A percentile compares a stretch with the other conserved stretches of the same genome.
phyloP scores from a whole-genome alignment of 2,329 filamentous ascomycete species.

The Ophiostoma australiae region DNA sequence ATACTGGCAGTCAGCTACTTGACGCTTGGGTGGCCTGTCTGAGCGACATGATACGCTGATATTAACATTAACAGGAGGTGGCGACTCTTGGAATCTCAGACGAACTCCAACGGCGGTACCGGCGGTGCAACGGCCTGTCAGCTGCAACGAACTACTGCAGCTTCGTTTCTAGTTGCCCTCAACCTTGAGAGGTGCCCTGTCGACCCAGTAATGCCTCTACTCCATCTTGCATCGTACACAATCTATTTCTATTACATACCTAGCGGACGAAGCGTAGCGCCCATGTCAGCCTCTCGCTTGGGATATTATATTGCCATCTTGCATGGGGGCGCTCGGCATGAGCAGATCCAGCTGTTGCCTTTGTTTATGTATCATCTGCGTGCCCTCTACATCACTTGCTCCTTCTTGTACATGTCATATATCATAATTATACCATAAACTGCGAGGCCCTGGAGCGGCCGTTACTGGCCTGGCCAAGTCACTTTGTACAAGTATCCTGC shows the following conservation, averaged over 20 bases:
- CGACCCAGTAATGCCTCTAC: not conserved
- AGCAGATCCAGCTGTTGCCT: not conserved
- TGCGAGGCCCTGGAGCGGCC: not conserved
- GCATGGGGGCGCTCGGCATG: not conserved
- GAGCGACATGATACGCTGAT: not conserved
- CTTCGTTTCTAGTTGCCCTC: not conserved
- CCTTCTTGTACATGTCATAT: not conserved
- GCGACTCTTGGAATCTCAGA: not conserved
- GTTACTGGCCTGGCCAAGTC: not conserved
- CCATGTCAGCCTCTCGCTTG: constrained; percentile 7
- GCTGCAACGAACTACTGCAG: constrained; percentile 4
- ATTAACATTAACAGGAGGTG: not conserved
- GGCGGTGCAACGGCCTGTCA: constrained; percentile 12
- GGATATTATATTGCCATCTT: constrained; percentile 1
- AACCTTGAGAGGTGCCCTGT: not conserved
- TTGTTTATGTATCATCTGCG: not conserved
- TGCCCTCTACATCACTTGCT: too few relatives aligned
- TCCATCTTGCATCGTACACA: not conserved
- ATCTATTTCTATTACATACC: not conserved
- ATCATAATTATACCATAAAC: not conserved
- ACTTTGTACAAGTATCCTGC: constrained; percentile 3
- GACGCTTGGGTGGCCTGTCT: not conserved
- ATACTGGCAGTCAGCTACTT: not conserved
- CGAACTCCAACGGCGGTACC: constrained; percentile 5
- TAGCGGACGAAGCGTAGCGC: not conserved